phyloP scores from a whole-genome alignment of 208 protist genomes.

The Leishmania martiniquensis region DNA sequence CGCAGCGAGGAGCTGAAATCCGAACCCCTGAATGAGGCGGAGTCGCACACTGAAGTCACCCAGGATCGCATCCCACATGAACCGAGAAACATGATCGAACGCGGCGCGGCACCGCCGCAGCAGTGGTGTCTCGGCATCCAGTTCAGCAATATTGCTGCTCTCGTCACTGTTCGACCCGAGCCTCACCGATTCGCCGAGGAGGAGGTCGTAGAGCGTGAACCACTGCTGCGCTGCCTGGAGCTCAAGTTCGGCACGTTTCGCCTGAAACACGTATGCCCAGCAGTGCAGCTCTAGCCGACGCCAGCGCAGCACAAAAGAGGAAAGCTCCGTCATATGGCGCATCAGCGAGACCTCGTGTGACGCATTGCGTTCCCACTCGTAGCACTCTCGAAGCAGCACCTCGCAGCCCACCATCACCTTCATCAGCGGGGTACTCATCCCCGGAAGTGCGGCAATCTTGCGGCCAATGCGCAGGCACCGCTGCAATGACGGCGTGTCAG shows the following conservation, averaged over 20 bases:
- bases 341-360: constrained; percentile 90
- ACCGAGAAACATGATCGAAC: constrained; percentile 71
- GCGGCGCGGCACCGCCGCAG: constrained; percentile 41
- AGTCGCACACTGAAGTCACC: constrained; percentile 83
- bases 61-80: constrained; percentile 79
- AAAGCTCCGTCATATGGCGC: constrained; percentile 88
- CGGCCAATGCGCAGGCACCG: constrained; percentile 77
- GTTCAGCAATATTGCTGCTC: constrained; percentile 12
- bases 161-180: neutral
- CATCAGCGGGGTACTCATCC: constrained; percentile 90
- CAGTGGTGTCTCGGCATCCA: constrained; percentile 18
- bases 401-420: constrained; percentile 95
- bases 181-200: constrained; percentile 27
- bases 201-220: constrained; percentile 83
- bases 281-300: constrained; percentile 96
- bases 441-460: constrained; percentile 88
- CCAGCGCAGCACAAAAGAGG: constrained; percentile 96
- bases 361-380: constrained; percentile 97
- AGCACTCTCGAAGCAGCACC: constrained; percentile 93
- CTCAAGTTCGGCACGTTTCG: constrained; percentile 80
- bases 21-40: constrained; percentile 66
- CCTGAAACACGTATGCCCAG: constrained; percentile 93
- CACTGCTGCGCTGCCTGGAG: constrained; percentile 65
- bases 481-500: constrained; percentile 92
- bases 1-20: constrained; percentile 59